phyloP scores from a whole-genome alignment of 2,329 filamentous ascomycete species.

The Tetracladium maxilliforme region DNA sequence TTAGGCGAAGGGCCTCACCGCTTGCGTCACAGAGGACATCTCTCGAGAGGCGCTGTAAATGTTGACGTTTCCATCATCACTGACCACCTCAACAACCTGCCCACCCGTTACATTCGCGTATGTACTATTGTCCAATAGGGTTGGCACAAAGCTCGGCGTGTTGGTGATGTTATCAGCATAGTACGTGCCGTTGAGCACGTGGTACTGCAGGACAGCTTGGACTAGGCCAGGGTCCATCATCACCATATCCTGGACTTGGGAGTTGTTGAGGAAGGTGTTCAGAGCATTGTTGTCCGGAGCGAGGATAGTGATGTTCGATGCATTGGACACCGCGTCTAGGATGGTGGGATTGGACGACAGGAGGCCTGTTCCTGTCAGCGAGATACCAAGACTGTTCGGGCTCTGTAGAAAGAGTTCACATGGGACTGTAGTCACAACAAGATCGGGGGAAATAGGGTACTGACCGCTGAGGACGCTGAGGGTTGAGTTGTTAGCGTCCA shows the following conservation, averaged over 20 bases:
- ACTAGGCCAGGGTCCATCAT: conserved; percentile 19
- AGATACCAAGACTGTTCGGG: no score
- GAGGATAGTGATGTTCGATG: conserved; percentile 39
- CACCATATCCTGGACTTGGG: conserved; percentile 11
- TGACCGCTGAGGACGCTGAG: no score
- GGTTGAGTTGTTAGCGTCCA: no score
- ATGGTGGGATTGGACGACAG: no score
- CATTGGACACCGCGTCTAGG: no score
- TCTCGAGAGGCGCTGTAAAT: conserved; percentile 35
- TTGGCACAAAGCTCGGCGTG: conserved; percentile 23
- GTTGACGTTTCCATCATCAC: conserved; percentile 27
- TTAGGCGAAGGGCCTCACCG: conserved; percentile 6
- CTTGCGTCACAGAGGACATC: conserved; percentile 19
- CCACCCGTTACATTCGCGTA: conserved; percentile 34
- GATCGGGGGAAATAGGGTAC: no score
- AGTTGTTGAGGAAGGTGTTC: conserved; percentile 17
- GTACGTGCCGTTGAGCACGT: conserved; percentile 15
- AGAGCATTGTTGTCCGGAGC: conserved; percentile 20
- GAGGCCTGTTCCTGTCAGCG: no score
- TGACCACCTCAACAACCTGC: conserved; percentile 27
- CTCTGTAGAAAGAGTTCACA: no score
- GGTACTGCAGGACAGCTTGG: conserved; percentile 19
- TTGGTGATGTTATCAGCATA: conserved; percentile 13
- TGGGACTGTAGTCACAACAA: no score
- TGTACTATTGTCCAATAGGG: conserved; percentile 22